These are phyloP conservation scores for Alternaria solani DNA, from an alignment of 2,329 filamentous ascomycete genomes.

Conservation along the genomic window DNA sequence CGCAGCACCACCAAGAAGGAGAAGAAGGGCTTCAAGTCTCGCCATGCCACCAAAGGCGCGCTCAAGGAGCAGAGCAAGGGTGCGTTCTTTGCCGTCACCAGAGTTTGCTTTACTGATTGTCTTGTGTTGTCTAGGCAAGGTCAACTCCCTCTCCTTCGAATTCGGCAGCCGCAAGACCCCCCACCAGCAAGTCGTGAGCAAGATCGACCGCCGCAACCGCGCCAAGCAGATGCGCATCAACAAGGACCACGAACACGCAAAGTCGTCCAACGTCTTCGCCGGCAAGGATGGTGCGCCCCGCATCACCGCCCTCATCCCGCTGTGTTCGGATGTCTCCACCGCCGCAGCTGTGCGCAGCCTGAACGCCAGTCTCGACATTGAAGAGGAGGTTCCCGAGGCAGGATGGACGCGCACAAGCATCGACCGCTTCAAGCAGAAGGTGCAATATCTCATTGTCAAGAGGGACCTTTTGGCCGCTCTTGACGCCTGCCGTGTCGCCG, in stretches of 20 bases:
- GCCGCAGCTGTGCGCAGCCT: conserved; percentile 72
- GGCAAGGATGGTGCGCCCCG: conserved; percentile 87
- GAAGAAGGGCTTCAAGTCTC: conserved; percentile 92
- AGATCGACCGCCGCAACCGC: conserved; percentile 93
- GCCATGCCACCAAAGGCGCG: conserved; percentile 86
- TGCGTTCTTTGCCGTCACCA: no score
- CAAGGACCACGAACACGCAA: conserved; percentile 84
- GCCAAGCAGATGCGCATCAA: conserved; percentile 86
- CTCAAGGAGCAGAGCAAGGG: conserved; percentile 87
- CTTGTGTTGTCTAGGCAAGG: conserved; percentile 72
- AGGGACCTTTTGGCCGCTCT: conserved; percentile 79
- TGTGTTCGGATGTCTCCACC: conserved; percentile 77
- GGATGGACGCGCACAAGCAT: conserved; percentile 72
- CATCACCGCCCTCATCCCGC: conserved; percentile 85
- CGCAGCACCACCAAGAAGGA: conserved; percentile 87
- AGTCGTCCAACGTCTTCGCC: conserved; percentile 81
- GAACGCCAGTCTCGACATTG: conserved; percentile 81
- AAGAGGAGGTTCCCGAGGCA: conserved; percentile 67
- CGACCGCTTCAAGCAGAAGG: conserved; percentile 92
- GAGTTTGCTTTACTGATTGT: no score
- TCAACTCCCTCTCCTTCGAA: conserved; percentile 67
- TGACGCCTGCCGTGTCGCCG: conserved; percentile 86
- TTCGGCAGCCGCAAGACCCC: conserved; percentile 82
- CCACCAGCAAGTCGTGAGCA: conserved; percentile 97
- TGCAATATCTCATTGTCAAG: conserved; percentile 81